Base-by-base conservation (phyloP, 371 early-diverging fungal genomes). In the Rhizopus stolonifer region DNA sequence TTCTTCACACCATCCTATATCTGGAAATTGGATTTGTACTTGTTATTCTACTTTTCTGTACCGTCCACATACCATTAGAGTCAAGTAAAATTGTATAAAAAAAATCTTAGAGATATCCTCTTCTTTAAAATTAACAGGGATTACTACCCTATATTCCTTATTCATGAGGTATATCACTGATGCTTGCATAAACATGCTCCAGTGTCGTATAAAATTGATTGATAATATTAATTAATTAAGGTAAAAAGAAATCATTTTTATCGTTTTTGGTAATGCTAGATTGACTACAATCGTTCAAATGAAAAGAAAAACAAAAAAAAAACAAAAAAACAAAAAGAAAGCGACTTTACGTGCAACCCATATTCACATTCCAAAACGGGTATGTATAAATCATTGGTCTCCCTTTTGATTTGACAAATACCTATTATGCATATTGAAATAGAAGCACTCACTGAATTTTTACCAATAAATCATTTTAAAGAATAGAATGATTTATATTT, bases 81-180 rank as follows among this genome's bases (percentile, higher is more conserved):
- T 55, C 48, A 48, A 48, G 15, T 55, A 47, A 47, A 55, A 55
- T 48, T 48, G 24, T n/a, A 55, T 55, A 36, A 49, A 49, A 33
- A 36, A 36, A 33, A 49, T 36, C 33, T 34, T 33, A 7, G 15
- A 29, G 19, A 55, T 48, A 47, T 55, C 49, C 33, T 55, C 48
- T 32, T 47, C 55, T 48, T 47, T 42, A 33, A 55, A 55, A 15
- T 55, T 32, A 40, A 55, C 42, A 18, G 48, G 55, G 33, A 42
- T 49, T 48, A 32, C 42, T 15, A 39, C 43, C 18, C 18, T 47
- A 21, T 55, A 48, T 33, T 55, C 43, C 42, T 55, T 55, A 48
- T 47, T 55, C 55, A 55, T 55, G 38, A 55, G 48, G 38, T 5
- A 48, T 4, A 48, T 48, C 47, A 40, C 49, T 42, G 17, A 42